Evolutionary conservation across 2,329 filamentous ascomycete genomes (phyloP), one percentile per base, ranked within the genome.

Genomic region (Scopulariopsis brevicaulis): DNA sequence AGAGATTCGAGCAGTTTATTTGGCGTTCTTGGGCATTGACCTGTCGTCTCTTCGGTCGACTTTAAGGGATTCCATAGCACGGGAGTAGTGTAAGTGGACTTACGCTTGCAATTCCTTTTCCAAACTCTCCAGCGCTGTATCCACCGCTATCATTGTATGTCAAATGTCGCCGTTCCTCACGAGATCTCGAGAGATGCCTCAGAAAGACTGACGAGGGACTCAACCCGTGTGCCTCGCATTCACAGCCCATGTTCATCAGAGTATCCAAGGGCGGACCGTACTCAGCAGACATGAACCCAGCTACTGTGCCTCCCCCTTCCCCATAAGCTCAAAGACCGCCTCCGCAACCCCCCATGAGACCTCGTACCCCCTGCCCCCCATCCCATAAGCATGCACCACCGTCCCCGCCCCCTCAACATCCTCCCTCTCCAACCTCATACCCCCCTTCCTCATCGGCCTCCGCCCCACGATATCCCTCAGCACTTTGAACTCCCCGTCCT

Each of bases 331-430:
- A 2, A 69, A 66, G 11, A 81, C 77, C 55, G 76, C 77, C 53
- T 73, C 73, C 0, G 81, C 82, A 6, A 84, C 74, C 0, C 82
- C 82, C 79, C 81, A 82, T 18, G 80, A 83, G 8, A 84, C 62
- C 67, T 85, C 82, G 62, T 76, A 84, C 0, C 82, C 82, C n/a
- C 82, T 72, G 3, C 82, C 82, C 3, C 80, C 82, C 22, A 80
- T 74, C 0, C 82, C 82, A 64, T 85, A 85, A 0, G 79, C 80
- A 67, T 84, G 81, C 6, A 83, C 56, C 0, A 68, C 63, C 25
- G 60, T 63, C 53, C 60, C 65, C 10, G 60, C 62, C 0, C 59
- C 58, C 2, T 63, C 63, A 1, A 73, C 57, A 8, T 66, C 65
- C 64, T 83, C 80, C n/a, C 69, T 67, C 64, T 83, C 80, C 18